Percentiles rank a stretch among this genome's conserved stretches.
Conservation (phyloP, 352 stramenopile species). For the Pythium volutum region DNA sequence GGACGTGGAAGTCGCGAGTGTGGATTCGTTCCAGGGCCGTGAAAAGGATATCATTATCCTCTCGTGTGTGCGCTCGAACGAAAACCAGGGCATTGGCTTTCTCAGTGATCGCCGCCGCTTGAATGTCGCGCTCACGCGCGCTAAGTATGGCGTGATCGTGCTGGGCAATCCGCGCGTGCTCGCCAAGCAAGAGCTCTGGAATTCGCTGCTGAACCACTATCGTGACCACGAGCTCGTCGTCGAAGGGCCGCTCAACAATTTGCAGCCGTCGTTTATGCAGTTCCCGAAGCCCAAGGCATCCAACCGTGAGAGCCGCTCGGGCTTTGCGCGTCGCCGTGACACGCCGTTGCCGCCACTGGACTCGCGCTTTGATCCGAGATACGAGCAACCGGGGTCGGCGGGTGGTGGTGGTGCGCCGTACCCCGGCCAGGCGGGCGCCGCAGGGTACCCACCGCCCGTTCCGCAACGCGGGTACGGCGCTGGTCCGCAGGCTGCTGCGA, state of each 20-base stretch:
- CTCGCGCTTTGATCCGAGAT: conserved; percentile 83
- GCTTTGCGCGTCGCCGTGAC: conserved; percentile 43
- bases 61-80: conserved; percentile 98
- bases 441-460: conserved; percentile 38
- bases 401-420: conserved; percentile 17
- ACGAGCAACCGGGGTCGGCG: conserved; percentile 42
- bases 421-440: conserved; percentile 19
- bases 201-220: conserved; percentile 96
- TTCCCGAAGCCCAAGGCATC: conserved; percentile 83
- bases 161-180: conserved; percentile 97
- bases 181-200: conserved; percentile 97
- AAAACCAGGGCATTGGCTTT: conserved; percentile 99
- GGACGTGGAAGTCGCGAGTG: conserved; percentile 98
- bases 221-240: conserved; percentile 94
- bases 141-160: conserved; percentile 98
- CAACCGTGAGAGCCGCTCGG: conserved; percentile 33
- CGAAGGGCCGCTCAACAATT: conserved; percentile 96
- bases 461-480: conserved; percentile 34
- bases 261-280: conserved; percentile 96
- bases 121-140: conserved; percentile 98
- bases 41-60: conserved; percentile 99
- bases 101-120: conserved; percentile 96
- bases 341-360: conserved; percentile 65
- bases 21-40: conserved; percentile 99
- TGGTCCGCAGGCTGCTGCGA: conserved; percentile 5